These are phyloP conservation scores for Bipolaris victoriae DNA, from an alignment of 2,329 filamentous ascomycete genomes.

Conservation along the genomic window DNA sequence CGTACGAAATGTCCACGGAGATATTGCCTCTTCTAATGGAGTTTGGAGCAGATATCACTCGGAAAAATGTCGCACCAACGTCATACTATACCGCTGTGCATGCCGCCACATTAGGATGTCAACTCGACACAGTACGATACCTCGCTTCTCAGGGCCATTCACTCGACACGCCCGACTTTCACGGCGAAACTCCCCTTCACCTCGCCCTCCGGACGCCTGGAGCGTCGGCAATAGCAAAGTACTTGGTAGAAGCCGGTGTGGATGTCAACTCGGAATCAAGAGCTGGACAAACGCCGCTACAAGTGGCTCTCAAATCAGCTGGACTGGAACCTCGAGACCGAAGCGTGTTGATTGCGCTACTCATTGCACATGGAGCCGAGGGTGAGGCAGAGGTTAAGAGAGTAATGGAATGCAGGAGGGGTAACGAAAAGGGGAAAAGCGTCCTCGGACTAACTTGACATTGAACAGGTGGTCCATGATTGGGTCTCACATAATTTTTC, in stretches of 20 bases:
- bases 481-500: background rate
- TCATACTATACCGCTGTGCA: constrained; percentile 37
- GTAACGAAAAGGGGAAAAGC: constrained; percentile 31
- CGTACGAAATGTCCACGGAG: constrained; percentile 33
- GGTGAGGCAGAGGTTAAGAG: constrained; percentile 22
- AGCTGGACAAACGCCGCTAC: constrained; percentile 32
- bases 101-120: constrained; percentile 35
- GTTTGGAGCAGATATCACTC: constrained; percentile 40
- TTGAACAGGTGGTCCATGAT: background rate
- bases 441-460: constrained; percentile 26
- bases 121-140: constrained; percentile 35
- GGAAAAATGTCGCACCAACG: constrained; percentile 17
- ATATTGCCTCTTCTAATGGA: constrained; percentile 35
- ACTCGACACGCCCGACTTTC: constrained; percentile 33
- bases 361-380: constrained; percentile 39
- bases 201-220: constrained; percentile 39
- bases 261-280: constrained; percentile 39
- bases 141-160: constrained; percentile 35
- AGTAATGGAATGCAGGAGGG: constrained; percentile 21
- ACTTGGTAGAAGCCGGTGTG: constrained; percentile 38
- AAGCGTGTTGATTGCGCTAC: constrained; percentile 37
- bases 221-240: constrained; percentile 34
- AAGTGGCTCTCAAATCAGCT: constrained; percentile 26
- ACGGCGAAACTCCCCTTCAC: constrained; percentile 43
- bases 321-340: constrained; percentile 35